phyloP scores from a whole-genome alignment of 2,329 filamentous ascomycete genomes.

The Penicillium nordicum region DNA sequence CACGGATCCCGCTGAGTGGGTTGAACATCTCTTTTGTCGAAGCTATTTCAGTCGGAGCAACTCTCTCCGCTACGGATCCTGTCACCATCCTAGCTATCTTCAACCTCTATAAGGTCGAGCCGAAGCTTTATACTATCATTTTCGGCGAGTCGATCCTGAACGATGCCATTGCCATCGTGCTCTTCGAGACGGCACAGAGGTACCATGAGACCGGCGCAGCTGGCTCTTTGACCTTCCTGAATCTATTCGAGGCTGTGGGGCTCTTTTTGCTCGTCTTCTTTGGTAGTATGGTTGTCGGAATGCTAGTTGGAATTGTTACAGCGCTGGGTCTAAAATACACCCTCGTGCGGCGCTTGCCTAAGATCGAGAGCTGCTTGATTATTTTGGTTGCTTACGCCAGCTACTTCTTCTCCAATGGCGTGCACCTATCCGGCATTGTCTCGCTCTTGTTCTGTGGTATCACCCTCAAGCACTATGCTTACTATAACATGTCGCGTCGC shows the following conservation, averaged over 20 bases:
- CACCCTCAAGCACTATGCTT: slow-evolving; percentile 96
- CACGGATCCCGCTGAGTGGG: slow-evolving; percentile 78
- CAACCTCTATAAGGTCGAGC: slow-evolving; percentile 98
- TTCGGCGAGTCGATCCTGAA: slow-evolving; percentile 98
- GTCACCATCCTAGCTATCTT: slow-evolving; percentile 98
- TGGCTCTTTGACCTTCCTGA: slow-evolving; percentile 70
- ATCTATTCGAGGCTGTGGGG: slow-evolving; percentile 85
- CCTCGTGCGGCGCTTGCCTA: slow-evolving; percentile 84
- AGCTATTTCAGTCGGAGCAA: slow-evolving; percentile 93
- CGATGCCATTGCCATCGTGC: slow-evolving; percentile 95
- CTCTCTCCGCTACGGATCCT: slow-evolving; percentile 91
- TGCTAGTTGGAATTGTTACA: slow-evolving; percentile 79
- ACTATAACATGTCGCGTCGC: slow-evolving; percentile 98
- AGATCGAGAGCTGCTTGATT: slow-evolving; percentile 94
- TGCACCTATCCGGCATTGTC: slow-evolving; percentile 95
- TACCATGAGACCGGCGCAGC: slow-evolving; percentile 69
- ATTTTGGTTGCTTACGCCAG: slow-evolving; percentile 92
- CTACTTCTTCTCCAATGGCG: slow-evolving; percentile 96
- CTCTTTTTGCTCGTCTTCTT: slow-evolving; percentile 97
- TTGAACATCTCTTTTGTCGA: slow-evolving; percentile 88
- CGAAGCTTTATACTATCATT: slow-evolving; percentile 96
- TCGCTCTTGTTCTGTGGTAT: slow-evolving; percentile 96
- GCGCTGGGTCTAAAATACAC: slow-evolving; percentile 92
- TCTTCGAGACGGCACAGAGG: slow-evolving; percentile 95
- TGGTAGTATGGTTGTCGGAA: slow-evolving; percentile 83